phyloP scores from a whole-genome alignment of 805 yeast species.

The Candida ponderosae region DNA sequence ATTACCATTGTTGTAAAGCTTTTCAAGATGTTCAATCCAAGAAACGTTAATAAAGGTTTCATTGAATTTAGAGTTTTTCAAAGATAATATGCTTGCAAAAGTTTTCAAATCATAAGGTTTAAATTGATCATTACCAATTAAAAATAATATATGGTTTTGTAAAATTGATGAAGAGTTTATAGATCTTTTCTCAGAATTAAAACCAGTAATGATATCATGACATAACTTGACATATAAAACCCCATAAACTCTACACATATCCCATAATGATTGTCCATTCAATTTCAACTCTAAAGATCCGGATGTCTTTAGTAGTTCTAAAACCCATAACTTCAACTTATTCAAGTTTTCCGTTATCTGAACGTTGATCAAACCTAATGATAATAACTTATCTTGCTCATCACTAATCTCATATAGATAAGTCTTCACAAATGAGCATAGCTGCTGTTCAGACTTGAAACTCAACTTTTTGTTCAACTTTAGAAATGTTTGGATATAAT shows the following conservation, averaged over 20 bases:
- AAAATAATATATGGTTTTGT: conserved; percentile 43
- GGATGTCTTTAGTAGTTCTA: conserved; percentile 40
- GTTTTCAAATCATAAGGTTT: conserved; percentile 35
- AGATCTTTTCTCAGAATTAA: conserved; percentile 21
- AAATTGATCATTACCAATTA: conserved; percentile 32
- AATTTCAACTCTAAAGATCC: conserved; percentile 51
- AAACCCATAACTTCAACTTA: conserved; percentile 33
- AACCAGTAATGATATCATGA: conserved; percentile 48
- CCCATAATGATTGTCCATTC: conserved; percentile 59
- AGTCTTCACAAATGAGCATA: conserved; percentile 46
- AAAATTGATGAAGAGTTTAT: conserved; percentile 29
- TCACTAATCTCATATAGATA: conserved; percentile 54
- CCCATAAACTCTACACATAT: conserved; percentile 49
- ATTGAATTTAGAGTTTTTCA: conserved; percentile 16
- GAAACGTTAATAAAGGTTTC: conserved; percentile 43
- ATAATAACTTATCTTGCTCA: conserved; percentile 53
- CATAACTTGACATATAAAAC: conserved; percentile 34
- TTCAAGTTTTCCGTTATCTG: conserved; percentile 52
- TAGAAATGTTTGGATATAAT: conserved; percentile 32
- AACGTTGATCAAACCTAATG: conserved; percentile 66
- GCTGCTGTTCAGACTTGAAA: conserved; percentile 50
- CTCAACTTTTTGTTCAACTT: conserved; percentile 32
- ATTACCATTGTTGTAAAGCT: conserved; percentile 47
- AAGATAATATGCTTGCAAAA: conserved; percentile 33
- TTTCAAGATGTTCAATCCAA: conserved; percentile 58